Conservation (phyloP, 805 yeast species). For the Candida corydali region DNA sequence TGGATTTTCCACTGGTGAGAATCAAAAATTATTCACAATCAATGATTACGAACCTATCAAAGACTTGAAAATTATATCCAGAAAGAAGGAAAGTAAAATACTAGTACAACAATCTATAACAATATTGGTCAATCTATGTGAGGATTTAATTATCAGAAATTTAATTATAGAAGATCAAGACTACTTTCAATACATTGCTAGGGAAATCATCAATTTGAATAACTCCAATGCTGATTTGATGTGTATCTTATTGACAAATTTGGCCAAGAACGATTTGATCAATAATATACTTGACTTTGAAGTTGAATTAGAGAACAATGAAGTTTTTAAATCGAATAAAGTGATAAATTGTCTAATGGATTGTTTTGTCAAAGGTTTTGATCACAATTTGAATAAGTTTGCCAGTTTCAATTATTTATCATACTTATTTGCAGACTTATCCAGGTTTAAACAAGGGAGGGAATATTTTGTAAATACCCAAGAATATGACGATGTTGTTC, state of each 20-base stretch:
- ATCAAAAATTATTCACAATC: slow-evolving; percentile 61
- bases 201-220: slow-evolving; percentile 47
- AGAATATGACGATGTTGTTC: slow-evolving; percentile 70
- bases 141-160: slow-evolving; percentile 58
- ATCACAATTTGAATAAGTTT: slow-evolving; percentile 61
- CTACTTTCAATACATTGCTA: slow-evolving; percentile 47
- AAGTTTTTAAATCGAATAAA: slow-evolving; percentile 49
- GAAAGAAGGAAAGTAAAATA: slow-evolving; percentile 46
- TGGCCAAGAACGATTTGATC: slow-evolving; percentile 74
- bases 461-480: slow-evolving; percentile 71
- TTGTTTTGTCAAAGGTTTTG: slow-evolving; percentile 81
- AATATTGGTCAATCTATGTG: slow-evolving; percentile 79
- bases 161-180: slow-evolving; percentile 61
- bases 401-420: slow-evolving; percentile 82
- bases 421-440: slow-evolving; percentile 84
- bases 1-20: slow-evolving; percentile 72
- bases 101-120: slow-evolving; percentile 68
- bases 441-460: slow-evolving; percentile 73
- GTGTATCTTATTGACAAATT: slow-evolving; percentile 78
- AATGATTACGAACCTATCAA: slow-evolving; percentile 67
- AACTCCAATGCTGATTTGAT: slow-evolving; percentile 74
- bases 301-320: slow-evolving; percentile 26
- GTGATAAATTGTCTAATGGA: slow-evolving; percentile 82
- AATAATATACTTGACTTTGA: slow-evolving; percentile 42
- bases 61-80: slow-evolving; percentile 62